phyloP scores from a whole-genome alignment of 2,329 filamentous ascomycete genomes.

The Capronia coronata region DNA sequence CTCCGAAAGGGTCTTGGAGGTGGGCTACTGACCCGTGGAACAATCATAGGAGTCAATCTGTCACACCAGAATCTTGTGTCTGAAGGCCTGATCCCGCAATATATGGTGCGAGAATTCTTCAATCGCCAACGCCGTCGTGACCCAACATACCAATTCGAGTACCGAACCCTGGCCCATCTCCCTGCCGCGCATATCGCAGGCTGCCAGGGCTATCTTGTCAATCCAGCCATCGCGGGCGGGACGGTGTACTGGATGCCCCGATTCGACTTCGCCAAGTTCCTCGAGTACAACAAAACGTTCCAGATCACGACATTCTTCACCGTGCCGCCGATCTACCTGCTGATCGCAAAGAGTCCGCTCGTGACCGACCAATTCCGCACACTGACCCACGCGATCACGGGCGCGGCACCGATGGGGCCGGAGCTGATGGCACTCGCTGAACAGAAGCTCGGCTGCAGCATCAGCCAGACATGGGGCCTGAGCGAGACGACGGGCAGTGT shows the following conservation, averaged over 20 bases:
- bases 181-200: slow-evolving; percentile 46
- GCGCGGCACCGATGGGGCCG: slow-evolving; percentile 52
- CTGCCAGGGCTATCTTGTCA: slow-evolving; percentile 44
- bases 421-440: slow-evolving; percentile 49
- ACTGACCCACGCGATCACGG: slow-evolving; percentile 45
- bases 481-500: slow-evolving; percentile 26
- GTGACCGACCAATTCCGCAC: slow-evolving; percentile 52
- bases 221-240: slow-evolving; percentile 43
- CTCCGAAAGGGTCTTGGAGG: too few relatives aligned
- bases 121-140: slow-evolving; percentile 30
- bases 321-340: slow-evolving; percentile 56
- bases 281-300: slow-evolving; percentile 47
- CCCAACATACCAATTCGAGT: slow-evolving; percentile 30
- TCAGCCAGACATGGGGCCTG: slow-evolving; percentile 26
- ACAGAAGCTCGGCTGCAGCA: slow-evolving; percentile 41
- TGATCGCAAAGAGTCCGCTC: slow-evolving; percentile 52
- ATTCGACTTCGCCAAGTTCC: slow-evolving; percentile 53
- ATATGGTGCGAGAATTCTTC: slow-evolving; percentile 27
- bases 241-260: slow-evolving; percentile 57
- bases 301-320: slow-evolving; percentile 51
- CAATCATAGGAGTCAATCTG: slow-evolving; percentile 33
- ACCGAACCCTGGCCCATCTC: slow-evolving; percentile 42
- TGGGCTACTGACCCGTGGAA: background rate
- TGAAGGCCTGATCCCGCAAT: slow-evolving; percentile 32
- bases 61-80: slow-evolving; percentile 42